Base-by-base conservation (phyloP, 805 yeast species). In the Debaryomyces castellii region DNA sequence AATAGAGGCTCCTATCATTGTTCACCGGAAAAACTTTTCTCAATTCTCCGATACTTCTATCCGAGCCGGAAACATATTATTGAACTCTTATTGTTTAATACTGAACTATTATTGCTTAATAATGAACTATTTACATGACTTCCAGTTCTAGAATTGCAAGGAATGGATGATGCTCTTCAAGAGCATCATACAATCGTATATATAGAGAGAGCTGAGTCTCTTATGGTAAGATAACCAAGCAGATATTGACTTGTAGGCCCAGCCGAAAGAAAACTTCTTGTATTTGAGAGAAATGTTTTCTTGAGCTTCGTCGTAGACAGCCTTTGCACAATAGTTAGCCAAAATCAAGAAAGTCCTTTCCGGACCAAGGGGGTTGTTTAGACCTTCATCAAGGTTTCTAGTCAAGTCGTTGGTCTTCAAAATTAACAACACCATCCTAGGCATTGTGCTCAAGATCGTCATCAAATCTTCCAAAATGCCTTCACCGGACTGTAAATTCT, bases 361-460 rank as follows among this genome's bases (percentile, higher is more conserved):
- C 5, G 87, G 85, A 0, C 98, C 97, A 39, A 91, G 66, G 0
- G 97, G 96, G 49, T 83, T 82, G 39, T 86, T 79, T 45, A 92
- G 73, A 45, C 79, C 73, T 58, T 92, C 98, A 64, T 94, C 99
- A 40, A 94, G 71, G 55, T 83, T 85, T 56, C 99, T 76, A 0
- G 96, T 89, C 41, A 94, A 74, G 67, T 94, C 99, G 62, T 94
- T 94, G 0, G 99, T 95, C 61, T 94, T 94, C 58, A 94, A 71
- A 39, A 94, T 88, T 49, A 94, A 74, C 23, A 94, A 64, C 18
- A 94, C 96, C 14, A 91, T 81, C 37, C 91, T 73, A 1, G 99
- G 99, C 69, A 94, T 81, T 12, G 77, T 70, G 10, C 91, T 81
- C 34, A 94, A 71, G 39, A 94, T 77, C 12, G 77, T 67, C 96